A percentile compares a stretch with the other conserved stretches of the same genome.
Conservation (phyloP, 2,329 filamentous ascomycete species). For the Dothistroma pini region DNA sequence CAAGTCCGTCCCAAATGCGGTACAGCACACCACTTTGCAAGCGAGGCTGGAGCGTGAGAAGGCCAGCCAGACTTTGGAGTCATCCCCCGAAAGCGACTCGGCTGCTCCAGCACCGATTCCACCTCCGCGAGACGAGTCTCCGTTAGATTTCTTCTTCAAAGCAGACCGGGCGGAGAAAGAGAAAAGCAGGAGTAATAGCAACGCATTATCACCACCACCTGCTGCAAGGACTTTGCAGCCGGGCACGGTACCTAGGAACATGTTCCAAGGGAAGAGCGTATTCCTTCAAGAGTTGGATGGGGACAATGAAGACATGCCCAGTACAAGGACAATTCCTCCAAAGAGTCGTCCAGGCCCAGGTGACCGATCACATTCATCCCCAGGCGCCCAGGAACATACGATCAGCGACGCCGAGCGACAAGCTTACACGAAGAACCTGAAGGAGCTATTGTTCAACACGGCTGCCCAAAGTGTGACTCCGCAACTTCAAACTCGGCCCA, state of each 20-base stretch:
- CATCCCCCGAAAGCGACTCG: conserved; percentile 47
- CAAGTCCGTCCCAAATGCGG: conserved; percentile 68
- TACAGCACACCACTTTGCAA: conserved; percentile 42
- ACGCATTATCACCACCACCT: conserved; percentile 46
- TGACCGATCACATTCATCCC: conserved; percentile 33
- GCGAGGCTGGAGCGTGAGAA: conserved; percentile 46
- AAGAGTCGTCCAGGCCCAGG: conserved; percentile 25
- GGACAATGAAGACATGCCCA: conserved; percentile 32
- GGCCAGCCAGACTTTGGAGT: conserved; percentile 42
- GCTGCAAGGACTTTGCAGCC: conserved; percentile 31
- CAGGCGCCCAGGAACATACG: conserved; percentile 14
- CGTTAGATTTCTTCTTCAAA: conserved; percentile 85
- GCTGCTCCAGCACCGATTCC: conserved; percentile 43
- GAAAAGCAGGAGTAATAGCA: conserved; percentile 53
- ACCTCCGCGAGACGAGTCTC: conserved; percentile 57
- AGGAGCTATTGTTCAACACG: conserved; percentile 42
- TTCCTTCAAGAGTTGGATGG: conserved; percentile 68
- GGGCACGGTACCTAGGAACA: conserved; percentile 25
- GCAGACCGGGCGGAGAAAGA: conserved; percentile 77
- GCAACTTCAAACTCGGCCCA: conserved; percentile 18
- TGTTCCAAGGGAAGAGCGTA: conserved; percentile 48
- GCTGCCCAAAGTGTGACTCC: conserved; percentile 18
- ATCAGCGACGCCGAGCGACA: conserved; percentile 49
- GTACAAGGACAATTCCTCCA: conserved; percentile 22
- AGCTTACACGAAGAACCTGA: conserved; percentile 42